Evolutionary conservation across 257 asterid genomes (phyloP), one percentile per base, ranked within the genome.

Genomic region (Capsicum pubescens): DNA sequence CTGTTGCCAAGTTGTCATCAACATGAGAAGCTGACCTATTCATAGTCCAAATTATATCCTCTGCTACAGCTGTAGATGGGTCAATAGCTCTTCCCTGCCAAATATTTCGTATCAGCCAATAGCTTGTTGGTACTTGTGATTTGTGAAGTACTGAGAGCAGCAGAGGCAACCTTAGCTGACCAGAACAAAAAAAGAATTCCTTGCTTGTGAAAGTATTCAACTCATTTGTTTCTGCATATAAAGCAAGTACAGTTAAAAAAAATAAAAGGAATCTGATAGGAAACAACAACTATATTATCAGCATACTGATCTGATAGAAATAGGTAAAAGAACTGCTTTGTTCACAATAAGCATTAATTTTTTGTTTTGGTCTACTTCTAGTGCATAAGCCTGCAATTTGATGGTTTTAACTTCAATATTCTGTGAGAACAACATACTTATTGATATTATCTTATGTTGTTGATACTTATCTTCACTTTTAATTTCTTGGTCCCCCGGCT

Each of bases 161-260:
- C 96, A 88, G 97, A 48, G 67, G 99, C 98, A 86, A 97, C 98
- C 88, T 97, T 97, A 46, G 98, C 99, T 17, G 99, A 97, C 99
- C 99, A 97, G 93, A 95, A 95, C 72, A 95, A 74, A 86, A 88
- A 95, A 89, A 95, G 99, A 84, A 95, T 92, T 88, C 92, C 94
- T 7, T 95, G 90, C 79, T 82, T 87, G 78, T 79, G 93, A 87
- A 95, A 97, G 90, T 93, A 95, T 55, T 90, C 67, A 26, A 95
- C 98, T 98, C 99, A 97, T 88, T 90, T 83, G 61, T 92, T 92
- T 87, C 99, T 97, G 93, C 81, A 81, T 82, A 66, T 70, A 77
- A 79, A 86, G 83, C 17, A 70, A 54, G 46, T 35, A 67, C 17
- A 50, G 58, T 68, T 79, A 26, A 66, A 61, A 52, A 76, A 81